A percentile compares a stretch with the other conserved stretches of the same genome.
These are phyloP conservation scores for Pichia sp. DNA, from an alignment of 1,139 yeast species.

Conservation along the genomic window DNA sequence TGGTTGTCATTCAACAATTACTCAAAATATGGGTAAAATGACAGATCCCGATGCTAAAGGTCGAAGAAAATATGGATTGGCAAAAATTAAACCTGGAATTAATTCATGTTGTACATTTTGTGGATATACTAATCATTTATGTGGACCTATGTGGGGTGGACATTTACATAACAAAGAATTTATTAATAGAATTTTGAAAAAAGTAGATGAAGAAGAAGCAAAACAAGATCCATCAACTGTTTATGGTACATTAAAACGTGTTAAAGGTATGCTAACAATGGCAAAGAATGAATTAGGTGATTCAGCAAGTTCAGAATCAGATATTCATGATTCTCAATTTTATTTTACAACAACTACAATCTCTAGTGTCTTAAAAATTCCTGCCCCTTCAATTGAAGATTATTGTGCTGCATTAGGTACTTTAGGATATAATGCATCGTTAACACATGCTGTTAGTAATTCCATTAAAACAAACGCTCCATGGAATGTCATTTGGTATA, in stretches of 20 bases:
- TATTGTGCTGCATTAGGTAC: slow-evolving; percentile 81
- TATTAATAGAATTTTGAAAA: slow-evolving; percentile 46
- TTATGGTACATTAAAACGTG: slow-evolving; percentile 76
- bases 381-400: slow-evolving; percentile 73
- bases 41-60: slow-evolving; percentile 35
- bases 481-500: slow-evolving; percentile 67
- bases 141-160: slow-evolving; percentile 98
- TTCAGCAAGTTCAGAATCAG: slow-evolving; percentile 7
- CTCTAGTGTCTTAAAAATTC: slow-evolving; percentile 69
- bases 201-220: slow-evolving; percentile 35
- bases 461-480: slow-evolving; percentile 89
- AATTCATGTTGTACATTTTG: slow-evolving; percentile 63
- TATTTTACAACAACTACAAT: slow-evolving; percentile 77
- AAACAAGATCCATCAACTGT: slow-evolving; percentile 31
- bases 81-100: slow-evolving; percentile 49
- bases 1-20: slow-evolving; percentile 72
- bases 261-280: slow-evolving; percentile 85
- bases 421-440: slow-evolving; percentile 71
- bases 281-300: slow-evolving; percentile 59
- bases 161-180: slow-evolving; percentile 64
- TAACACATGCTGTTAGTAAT: slow-evolving; percentile 84
- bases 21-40: slow-evolving; percentile 70
- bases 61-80: slow-evolving; percentile 43
- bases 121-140: slow-evolving; percentile 62
- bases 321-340: slow-evolving; percentile 48